Base-by-base conservation (phyloP, 495 filamentous ascomycete species). In the Penicillium roqueforti region DNA sequence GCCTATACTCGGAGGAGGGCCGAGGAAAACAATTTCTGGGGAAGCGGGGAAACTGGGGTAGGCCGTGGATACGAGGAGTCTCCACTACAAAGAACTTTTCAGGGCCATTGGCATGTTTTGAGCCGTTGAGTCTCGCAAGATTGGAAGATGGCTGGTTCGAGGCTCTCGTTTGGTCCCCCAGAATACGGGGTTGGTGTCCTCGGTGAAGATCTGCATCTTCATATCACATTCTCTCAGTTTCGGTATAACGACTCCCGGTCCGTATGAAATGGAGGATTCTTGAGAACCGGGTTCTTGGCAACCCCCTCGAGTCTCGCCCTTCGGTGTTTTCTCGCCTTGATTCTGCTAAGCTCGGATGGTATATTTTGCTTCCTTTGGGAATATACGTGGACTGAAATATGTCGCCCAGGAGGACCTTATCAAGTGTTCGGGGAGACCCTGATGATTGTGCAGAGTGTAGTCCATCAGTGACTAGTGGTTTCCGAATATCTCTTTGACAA, bases 1-100 rank as follows among this genome's bases (percentile, higher is more conserved):
- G 14, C 34, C 34, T 43, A 46, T 38, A 22, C 19, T 72, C 70
- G 70, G 70, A 68, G 63, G 41, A 65, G 25, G 42, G 53, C 70
- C 70, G 68, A 70, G 54, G 54, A 57, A 11, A 58, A 41, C 51
- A 52, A 54, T 60, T 37, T 53, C 39, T 52, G 49, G 49, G 49
- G 49, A 43, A 32, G 49, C 29, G 49, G 28, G 49, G 49, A 8
- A 11, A 25, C 25, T 51, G 38, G 26, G 38, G 39, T 23, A 31
- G 32, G 11, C 18, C n/a, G 1, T 10, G 18, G 7, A 52, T 52
- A 52, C 49, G 28, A 52, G 26, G 4, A 1, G 34, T 32, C 28
- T 26, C 28, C 37, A 51, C 36, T 50, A 29, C 28, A 1, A 5
- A 16, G 16, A 13, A 32, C 11, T 23, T 8, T 7, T n/a, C 5